phyloP scores from a whole-genome alignment of 331 rosid species.

The Telfairia occidentalis region DNA sequence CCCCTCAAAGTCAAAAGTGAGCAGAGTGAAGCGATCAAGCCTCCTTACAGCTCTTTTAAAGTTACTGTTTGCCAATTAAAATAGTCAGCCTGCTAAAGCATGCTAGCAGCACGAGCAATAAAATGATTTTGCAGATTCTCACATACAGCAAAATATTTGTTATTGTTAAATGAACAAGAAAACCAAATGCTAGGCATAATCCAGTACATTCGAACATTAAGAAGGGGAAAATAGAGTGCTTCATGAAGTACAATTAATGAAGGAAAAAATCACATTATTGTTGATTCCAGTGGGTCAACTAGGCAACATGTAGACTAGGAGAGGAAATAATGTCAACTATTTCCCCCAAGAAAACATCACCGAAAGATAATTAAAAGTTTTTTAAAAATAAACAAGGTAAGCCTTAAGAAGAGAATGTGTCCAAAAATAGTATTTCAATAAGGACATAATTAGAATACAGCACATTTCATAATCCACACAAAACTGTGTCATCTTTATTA shows the following conservation, averaged over 20 bases:
- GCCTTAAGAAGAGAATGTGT: not conserved
- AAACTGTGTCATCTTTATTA: not conserved
- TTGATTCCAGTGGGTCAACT: not conserved
- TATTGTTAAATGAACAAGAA: not conserved
- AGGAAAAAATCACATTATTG: not conserved
- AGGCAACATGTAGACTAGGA: not conserved
- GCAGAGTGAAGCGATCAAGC: not conserved
- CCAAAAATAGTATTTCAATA: not conserved
- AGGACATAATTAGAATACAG: not conserved
- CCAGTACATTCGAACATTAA: not conserved
- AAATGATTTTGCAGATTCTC: not conserved
- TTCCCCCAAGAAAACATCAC: not conserved
- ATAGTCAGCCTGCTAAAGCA: not conserved
- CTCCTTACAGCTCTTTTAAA: not conserved
- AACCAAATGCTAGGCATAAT: not conserved
- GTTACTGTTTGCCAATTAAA: not conserved
- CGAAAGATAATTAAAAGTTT: no score
- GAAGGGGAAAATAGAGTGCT: no score
- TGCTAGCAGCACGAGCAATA: not conserved
- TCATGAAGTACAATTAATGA: not conserved
- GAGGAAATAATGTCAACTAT: not conserved
- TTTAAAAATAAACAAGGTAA: not conserved
- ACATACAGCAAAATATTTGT: not conserved
- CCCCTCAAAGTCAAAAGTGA: conserved; percentile 5
- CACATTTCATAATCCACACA: not conserved